A percentile compares a stretch with the other conserved stretches of the same genome.
Conservation (phyloP, 2,329 filamentous ascomycete species). For the Scedosporium minutisporum region DNA sequence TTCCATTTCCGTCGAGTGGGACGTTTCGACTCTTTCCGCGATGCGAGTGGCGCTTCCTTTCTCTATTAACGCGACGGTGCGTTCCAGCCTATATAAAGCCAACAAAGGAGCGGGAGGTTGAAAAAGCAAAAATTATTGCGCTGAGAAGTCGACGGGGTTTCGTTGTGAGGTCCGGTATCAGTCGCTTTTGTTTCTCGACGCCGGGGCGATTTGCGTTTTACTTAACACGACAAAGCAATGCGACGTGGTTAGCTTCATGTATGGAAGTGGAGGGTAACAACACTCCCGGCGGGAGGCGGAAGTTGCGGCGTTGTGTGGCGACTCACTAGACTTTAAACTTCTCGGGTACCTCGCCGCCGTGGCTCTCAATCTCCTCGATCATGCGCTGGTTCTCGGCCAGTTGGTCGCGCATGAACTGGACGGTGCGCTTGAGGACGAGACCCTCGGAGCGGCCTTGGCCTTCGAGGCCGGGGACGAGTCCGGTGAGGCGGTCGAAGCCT, state of each 20-base stretch:
- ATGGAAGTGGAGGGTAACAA: background rate
- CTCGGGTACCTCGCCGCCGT: slow-evolving; percentile 41
- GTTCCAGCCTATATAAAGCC: background rate
- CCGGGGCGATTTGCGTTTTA: no score
- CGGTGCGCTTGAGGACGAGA: slow-evolving; percentile 64
- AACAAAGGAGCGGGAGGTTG: background rate
- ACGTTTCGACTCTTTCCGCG: no score
- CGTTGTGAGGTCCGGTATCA: no score
- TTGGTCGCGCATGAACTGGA: slow-evolving; percentile 54
- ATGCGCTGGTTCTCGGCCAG: slow-evolving; percentile 48
- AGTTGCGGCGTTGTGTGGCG: background rate
- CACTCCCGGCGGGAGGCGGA: background rate
- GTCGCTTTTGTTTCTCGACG: no score
- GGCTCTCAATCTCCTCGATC: slow-evolving; percentile 47
- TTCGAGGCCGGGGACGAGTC: slow-evolving; percentile 70
- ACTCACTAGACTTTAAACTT: slow-evolving; percentile 5
- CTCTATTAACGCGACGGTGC: background rate
- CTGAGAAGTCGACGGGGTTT: no score
- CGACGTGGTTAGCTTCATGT: background rate
- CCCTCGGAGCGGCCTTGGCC: slow-evolving; percentile 81
- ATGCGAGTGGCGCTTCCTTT: background rate
- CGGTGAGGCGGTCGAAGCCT: slow-evolving; percentile 72
- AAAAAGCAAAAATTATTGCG: no score
- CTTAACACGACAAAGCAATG: no score
- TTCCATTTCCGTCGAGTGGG: no score